These are phyloP conservation scores for Lyophyllum decastes DNA, from an alignment of 768 basidiomycete species.

Conservation along the genomic window DNA sequence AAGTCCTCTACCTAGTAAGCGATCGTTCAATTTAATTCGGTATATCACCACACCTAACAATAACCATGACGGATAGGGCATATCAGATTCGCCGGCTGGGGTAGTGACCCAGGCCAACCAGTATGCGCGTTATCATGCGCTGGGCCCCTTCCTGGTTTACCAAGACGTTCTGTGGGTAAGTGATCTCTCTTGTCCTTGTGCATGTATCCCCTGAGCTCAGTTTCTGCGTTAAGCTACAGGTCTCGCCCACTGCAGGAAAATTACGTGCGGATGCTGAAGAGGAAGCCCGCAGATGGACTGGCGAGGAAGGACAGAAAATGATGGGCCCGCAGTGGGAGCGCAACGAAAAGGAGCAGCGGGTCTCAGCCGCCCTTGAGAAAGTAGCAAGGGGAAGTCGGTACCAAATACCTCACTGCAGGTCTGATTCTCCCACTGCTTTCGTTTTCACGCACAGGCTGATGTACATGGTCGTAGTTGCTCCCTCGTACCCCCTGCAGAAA, in stretches of 20 bases:
- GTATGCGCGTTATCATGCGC: constrained; percentile 41
- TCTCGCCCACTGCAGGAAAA: constrained; percentile 39
- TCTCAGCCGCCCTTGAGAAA: constrained; percentile 47
- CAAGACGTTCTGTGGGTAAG: constrained; percentile 15
- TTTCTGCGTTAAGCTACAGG: constrained; percentile 33
- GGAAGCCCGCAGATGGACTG: constrained; percentile 22
- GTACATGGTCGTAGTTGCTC: constrained; percentile 35
- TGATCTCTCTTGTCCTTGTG: too few species aligned
- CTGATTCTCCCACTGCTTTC: background rate
- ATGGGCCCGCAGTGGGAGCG: constrained; percentile 41
- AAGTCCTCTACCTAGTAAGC: constrained; percentile 47
- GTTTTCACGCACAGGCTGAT: constrained; percentile 8
- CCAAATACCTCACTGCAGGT: constrained; percentile 30
- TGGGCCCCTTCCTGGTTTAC: constrained; percentile 9
- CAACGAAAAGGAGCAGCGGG: constrained; percentile 40
- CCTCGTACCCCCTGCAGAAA: constrained; percentile 58
- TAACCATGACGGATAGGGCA: constrained; percentile 21
- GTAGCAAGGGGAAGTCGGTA: constrained; percentile 46
- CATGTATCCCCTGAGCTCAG: constrained; percentile 26
- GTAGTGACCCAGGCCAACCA: constrained; percentile 44
- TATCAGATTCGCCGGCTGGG: constrained; percentile 44
- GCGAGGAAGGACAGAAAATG: constrained; percentile 40
- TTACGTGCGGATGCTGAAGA: constrained; percentile 57
- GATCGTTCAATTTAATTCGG: background rate
- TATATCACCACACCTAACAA: background rate